A percentile compares a stretch with the other conserved stretches of the same genome.
Evolutionary conservation across 306 rosid species (phyloP).

Genomic region (Senna siamea): DNA sequence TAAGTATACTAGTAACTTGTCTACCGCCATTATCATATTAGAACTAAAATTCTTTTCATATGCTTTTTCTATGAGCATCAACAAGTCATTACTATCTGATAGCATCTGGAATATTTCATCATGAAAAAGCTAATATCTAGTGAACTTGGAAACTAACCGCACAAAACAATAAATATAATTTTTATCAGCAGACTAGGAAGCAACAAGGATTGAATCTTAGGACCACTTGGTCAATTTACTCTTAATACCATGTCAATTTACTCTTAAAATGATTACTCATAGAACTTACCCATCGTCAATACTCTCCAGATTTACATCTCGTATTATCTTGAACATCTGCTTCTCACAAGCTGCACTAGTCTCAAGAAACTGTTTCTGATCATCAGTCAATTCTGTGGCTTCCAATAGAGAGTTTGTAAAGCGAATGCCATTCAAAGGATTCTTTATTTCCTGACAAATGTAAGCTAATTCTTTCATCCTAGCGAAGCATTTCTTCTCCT

Average conservation of each 20-base stretch:
- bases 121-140: neutral
- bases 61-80: neutral
- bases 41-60: conserved; percentile 1
- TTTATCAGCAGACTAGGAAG: neutral
- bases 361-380: conserved; percentile 92
- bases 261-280: conserved; percentile 25
- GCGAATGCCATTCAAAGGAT: conserved; percentile 89
- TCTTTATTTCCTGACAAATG: conserved; percentile 91
- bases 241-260: neutral
- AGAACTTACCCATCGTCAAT: conserved; percentile 87
- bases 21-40: neutral
- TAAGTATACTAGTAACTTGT: neutral
- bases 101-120: neutral
- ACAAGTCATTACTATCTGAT: conserved; percentile 14
- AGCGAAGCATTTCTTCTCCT: conserved; percentile 74
- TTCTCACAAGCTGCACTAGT: conserved; percentile 93
- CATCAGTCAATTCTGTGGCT: conserved; percentile 84
- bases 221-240: conserved; percentile 5
- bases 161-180: too few species aligned
- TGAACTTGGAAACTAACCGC: conserved; percentile 1
- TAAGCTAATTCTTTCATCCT: conserved; percentile 94
- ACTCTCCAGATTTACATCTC: conserved; percentile 73
- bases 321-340: conserved; percentile 82
- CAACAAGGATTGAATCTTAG: conserved; percentile 14
- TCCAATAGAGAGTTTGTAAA: conserved; percentile 93